These are phyloP conservation scores for Picea glauca DNA, from an alignment of 75 land plant species.

Conservation along the genomic window DNA sequence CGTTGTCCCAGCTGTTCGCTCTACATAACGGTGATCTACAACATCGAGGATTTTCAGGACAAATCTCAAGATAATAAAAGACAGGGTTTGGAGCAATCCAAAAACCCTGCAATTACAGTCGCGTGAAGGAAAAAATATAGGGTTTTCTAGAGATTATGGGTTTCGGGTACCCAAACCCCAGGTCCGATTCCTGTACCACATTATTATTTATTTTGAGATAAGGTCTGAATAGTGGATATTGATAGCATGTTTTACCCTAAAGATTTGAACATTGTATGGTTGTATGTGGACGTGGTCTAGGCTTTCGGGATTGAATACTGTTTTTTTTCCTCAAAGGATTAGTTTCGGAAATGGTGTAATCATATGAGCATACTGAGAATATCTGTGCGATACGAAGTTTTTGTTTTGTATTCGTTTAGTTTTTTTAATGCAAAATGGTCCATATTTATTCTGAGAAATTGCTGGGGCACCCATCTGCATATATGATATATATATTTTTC, in stretches of 20 bases:
- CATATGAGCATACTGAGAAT: background rate
- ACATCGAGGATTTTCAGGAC: constrained; percentile 51
- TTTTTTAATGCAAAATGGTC: background rate
- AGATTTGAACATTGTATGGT: background rate
- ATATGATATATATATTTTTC: no score
- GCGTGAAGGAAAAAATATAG: background rate
- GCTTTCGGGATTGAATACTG: background rate
- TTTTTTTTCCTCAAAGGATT: background rate
- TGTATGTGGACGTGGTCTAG: background rate
- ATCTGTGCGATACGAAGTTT: background rate
- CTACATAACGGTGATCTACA: constrained; percentile 91
- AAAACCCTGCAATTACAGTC: background rate
- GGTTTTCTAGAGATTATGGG: background rate
- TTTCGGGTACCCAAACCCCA: background rate
- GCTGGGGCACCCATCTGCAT: no score
- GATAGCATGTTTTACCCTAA: background rate
- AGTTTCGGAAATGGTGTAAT: background rate
- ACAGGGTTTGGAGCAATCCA: background rate
- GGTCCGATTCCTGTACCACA: background rate
- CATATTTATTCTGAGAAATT: no score
- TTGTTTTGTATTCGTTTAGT: background rate
- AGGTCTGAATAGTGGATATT: background rate
- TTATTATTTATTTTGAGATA: background rate
- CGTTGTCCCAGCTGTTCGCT: constrained; percentile 95
- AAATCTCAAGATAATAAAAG: constrained; percentile 1